phyloP scores from a whole-genome alignment of 2,329 filamentous ascomycete genomes.

The Diaporthe sp. region DNA sequence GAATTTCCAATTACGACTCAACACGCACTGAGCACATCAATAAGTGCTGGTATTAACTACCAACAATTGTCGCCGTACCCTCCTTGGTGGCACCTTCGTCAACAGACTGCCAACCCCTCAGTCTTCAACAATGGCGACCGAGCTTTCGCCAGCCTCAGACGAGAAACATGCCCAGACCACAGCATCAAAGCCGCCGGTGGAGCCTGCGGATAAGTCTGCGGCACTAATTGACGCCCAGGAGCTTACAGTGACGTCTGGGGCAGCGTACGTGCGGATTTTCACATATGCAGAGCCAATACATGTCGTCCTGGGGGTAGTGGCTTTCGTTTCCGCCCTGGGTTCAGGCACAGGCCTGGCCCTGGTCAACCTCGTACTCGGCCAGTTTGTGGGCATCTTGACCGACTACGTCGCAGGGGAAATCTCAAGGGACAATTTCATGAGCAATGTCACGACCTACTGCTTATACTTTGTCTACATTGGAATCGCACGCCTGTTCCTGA shows the following conservation, averaged over 20 bases:
- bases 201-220: neutral
- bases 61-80: neutral
- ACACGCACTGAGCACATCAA: neutral
- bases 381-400: constrained; percentile 3
- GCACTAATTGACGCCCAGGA: neutral
- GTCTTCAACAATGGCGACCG: neutral
- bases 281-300: constrained; percentile 8
- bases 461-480: constrained; percentile 11
- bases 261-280: neutral
- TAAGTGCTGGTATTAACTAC: neutral
- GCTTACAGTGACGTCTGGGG: neutral
- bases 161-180: neutral
- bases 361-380: constrained; percentile 11
- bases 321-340: neutral
- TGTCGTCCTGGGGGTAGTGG: neutral
- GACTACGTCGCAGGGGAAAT: neutral
- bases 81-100: too few relatives aligned
- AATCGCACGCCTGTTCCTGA: neutral
- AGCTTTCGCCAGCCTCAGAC: neutral
- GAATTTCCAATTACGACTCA: neutral
- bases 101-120: neutral
- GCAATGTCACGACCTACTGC: constrained; percentile 5
- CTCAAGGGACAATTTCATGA: neutral
- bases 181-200: neutral
- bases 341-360: constrained; percentile 9